These are phyloP conservation scores for Aspergillus saccharolyticus DNA, from an alignment of 495 filamentous ascomycete genomes.

Conservation along the genomic window DNA sequence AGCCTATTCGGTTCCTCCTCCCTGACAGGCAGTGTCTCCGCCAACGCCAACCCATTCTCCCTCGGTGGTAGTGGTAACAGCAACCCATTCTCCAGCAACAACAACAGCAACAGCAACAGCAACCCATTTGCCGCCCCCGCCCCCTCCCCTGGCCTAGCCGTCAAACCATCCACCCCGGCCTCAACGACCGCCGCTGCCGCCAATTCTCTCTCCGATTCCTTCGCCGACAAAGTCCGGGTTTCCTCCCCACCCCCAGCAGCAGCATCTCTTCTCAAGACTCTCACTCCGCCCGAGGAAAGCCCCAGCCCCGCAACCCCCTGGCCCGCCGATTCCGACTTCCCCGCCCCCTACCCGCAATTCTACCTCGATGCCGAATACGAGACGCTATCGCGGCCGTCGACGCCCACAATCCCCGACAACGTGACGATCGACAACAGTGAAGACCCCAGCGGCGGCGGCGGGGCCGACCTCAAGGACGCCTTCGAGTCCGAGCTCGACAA, in stretches of 20 bases:
- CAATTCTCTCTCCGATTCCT: slow-evolving; percentile 58
- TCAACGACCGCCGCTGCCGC: slow-evolving; percentile 12
- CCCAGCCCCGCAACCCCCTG: slow-evolving; percentile 53
- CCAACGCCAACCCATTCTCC: slow-evolving; percentile 55
- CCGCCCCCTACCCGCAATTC: slow-evolving; percentile 65
- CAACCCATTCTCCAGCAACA: slow-evolving; percentile 7
- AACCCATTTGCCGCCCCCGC: slow-evolving; percentile 49
- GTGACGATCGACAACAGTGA: slow-evolving; percentile 54
- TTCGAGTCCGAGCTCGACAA: slow-evolving; percentile 83
- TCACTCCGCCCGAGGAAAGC: slow-evolving; percentile 23
- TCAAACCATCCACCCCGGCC: slow-evolving; percentile 13
- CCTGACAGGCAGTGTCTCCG: slow-evolving; percentile 42
- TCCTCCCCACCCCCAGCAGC: slow-evolving; percentile 39
- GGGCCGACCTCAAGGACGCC: slow-evolving; percentile 71
- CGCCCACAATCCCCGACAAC: slow-evolving; percentile 39
- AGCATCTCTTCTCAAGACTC: slow-evolving; percentile 17
- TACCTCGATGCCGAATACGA: slow-evolving; percentile 94
- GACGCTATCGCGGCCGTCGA: slow-evolving; percentile 54
- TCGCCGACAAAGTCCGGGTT: slow-evolving; percentile 60
- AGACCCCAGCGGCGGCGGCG: slow-evolving; percentile 43
- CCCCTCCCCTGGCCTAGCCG: slow-evolving; percentile 27
- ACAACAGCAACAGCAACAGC: neutral
- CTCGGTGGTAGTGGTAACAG: slow-evolving; percentile 21
- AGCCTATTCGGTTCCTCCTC: slow-evolving; percentile 50
- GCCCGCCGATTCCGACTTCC: slow-evolving; percentile 61